phyloP scores from a whole-genome alignment of 1,284 basidiomycete species.

The Trametes versicolor region DNA sequence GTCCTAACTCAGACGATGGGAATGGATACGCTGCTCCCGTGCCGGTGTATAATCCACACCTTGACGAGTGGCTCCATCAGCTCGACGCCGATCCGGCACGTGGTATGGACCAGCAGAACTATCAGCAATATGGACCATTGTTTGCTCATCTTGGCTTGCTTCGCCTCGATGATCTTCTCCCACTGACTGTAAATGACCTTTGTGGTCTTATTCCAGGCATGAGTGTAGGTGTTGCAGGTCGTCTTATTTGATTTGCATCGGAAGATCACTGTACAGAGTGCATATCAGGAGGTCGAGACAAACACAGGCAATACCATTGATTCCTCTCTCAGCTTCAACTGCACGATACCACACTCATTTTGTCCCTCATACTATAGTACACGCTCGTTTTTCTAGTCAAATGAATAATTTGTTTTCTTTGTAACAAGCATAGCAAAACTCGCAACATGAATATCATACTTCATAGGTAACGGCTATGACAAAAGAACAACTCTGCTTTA shows the following conservation, averaged over 20 bases:
- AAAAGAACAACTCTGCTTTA: slow-evolving; percentile 6
- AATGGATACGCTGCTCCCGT: no score
- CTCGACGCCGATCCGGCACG: neutral
- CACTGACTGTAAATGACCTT: neutral
- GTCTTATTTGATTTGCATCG: neutral
- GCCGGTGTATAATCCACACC: no score
- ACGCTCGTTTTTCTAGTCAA: no score
- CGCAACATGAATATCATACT: no score
- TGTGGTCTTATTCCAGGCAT: neutral
- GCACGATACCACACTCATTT: no score
- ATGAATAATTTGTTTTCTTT: no score
- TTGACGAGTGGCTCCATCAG: no score
- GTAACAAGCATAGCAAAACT: no score
- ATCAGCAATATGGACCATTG: neutral
- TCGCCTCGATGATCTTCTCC: neutral
- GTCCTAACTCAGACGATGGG: neutral
- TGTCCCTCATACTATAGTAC: no score
- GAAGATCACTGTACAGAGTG: neutral
- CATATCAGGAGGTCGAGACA: neutral
- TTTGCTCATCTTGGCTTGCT: neutral
- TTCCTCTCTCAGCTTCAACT: neutral
- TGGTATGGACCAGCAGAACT: neutral
- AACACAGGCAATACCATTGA: neutral
- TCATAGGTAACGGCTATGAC: slow-evolving; percentile 6
- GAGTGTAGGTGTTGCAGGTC: neutral